A percentile compares a stretch with the other conserved stretches of the same genome.
phyloP scores from a whole-genome alignment of 192 early-diverging fungal species.

The Rhizoclosmatium globosum region DNA sequence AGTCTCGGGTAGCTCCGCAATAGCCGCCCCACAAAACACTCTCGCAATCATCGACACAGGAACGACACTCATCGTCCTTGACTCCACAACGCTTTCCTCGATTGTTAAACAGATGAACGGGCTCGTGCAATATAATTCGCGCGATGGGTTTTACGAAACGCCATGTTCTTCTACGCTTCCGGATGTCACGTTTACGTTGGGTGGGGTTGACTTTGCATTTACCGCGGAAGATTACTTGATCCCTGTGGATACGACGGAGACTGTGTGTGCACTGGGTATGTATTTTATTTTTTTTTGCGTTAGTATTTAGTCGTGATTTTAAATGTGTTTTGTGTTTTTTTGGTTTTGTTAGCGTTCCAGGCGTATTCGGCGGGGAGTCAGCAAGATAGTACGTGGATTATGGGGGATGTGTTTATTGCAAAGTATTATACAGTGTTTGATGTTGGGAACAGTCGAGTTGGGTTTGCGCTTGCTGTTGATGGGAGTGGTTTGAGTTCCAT shows the following conservation, averaged over 20 bases:
- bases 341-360: too few relatives aligned
- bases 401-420: slow-evolving; percentile 67
- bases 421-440: slow-evolving; percentile 63
- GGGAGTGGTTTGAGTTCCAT: too few relatives aligned
- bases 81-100: neutral
- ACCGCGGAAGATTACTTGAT: neutral
- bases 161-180: neutral
- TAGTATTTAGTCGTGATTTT: too few relatives aligned
- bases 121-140: neutral
- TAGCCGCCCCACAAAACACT: neutral
- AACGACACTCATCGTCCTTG: neutral
- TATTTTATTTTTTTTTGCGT: too few relatives aligned
- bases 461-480: slow-evolving; percentile 59
- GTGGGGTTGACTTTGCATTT: neutral
- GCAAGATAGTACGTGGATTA: slow-evolving; percentile 52
- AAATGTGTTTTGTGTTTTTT: too few relatives aligned
- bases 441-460: slow-evolving; percentile 72
- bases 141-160: neutral
- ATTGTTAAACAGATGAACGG: neutral
- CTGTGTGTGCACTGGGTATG: too few relatives aligned
- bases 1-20: neutral
- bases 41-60: slow-evolving; percentile 8
- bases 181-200: neutral
- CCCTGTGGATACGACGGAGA: neutral
- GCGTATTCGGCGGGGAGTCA: too few relatives aligned